Evolutionary conservation across 2,329 filamentous ascomycete genomes (phyloP), one percentile per base, ranked within the genome.

Genomic region (Cercospora nicotianae): DNA sequence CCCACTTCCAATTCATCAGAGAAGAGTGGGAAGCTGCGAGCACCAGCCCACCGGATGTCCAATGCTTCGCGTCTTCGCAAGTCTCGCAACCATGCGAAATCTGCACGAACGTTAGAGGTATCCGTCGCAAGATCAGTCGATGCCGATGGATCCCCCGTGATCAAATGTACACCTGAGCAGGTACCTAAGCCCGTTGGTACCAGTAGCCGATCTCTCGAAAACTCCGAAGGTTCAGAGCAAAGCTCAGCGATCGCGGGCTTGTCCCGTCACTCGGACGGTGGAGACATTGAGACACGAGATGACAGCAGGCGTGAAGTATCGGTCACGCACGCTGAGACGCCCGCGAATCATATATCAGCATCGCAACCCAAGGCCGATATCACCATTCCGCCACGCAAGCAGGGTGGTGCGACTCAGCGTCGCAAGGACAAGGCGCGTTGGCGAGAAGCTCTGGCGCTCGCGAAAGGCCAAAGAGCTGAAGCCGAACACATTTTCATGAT

Each of bases 391-490:
- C 26, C 30, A 12, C 63, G 58, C 20, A 63, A 45, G 48, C 18
- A 62, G 42, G 31, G 39, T 45, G 20, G 33, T 36, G 53, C 51
- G 16, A 63, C 57, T 36, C 26, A 23, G 26, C 53, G 33, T 31
- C 51, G 59, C 28, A 39, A 60, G 12, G 60, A 65, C 20, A 36
- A 63, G 42, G 45, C 65, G 59, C 63, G 67, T 6, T 68, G 67
- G 67, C 53, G 55, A 53, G 67, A 68, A 36, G 67, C 67, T 33
- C 60, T 63, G 28, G 18, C 62, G 53, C 36, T 61, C 26, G 63
- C 63, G 9, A 58, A 48, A 26, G 67, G 67, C 13, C 59, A 65
- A 31, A 33, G 28, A 20, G 26, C 42, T 30, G 45, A 53, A 33
- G 67, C 67, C 53, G 28, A 61, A 12, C 30, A 63, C n/a, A 51